phyloP scores from a whole-genome alignment of 2,329 filamentous ascomycete genomes.

The Kalmusia sp. region DNA sequence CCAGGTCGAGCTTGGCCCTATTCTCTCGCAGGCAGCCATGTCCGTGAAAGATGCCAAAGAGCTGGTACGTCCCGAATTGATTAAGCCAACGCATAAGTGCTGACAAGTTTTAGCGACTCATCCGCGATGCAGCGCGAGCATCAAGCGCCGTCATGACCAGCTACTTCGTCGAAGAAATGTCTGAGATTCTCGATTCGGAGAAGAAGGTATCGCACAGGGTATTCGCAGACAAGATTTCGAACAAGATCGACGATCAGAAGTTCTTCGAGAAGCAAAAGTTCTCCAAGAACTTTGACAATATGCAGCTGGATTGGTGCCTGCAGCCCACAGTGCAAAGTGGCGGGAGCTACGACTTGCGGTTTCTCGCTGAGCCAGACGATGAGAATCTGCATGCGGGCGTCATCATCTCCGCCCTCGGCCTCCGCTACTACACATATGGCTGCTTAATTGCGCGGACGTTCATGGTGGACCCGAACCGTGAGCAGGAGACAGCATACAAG shows the following conservation, averaged over 20 bases:
- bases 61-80: slow-evolving; percentile 59
- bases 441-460: slow-evolving; percentile 93
- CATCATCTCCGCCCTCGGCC: slow-evolving; percentile 88
- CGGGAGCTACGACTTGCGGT: slow-evolving; percentile 90
- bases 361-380: slow-evolving; percentile 78
- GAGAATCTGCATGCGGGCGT: slow-evolving; percentile 86
- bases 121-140: slow-evolving; percentile 92
- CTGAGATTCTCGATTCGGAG: slow-evolving; percentile 90
- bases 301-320: slow-evolving; percentile 92
- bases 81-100: neutral
- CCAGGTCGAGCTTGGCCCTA: slow-evolving; percentile 83
- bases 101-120: slow-evolving; percentile 68
- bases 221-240: slow-evolving; percentile 85
- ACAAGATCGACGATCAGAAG: slow-evolving; percentile 90
- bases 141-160: slow-evolving; percentile 94
- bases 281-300: slow-evolving; percentile 83
- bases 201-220: slow-evolving; percentile 94
- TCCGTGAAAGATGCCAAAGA: slow-evolving; percentile 95
- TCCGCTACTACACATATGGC: slow-evolving; percentile 95
- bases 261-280: slow-evolving; percentile 91
- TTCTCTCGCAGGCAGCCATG: slow-evolving; percentile 83
- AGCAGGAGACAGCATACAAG: slow-evolving; percentile 93
- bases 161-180: slow-evolving; percentile 99
- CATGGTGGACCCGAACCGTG: slow-evolving; percentile 94
- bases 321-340: slow-evolving; percentile 93